Percentiles rank a stretch among this genome's conserved stretches.
phyloP scores from a whole-genome alignment of 495 filamentous ascomycete genomes.

The Lepidopterella palustris region DNA sequence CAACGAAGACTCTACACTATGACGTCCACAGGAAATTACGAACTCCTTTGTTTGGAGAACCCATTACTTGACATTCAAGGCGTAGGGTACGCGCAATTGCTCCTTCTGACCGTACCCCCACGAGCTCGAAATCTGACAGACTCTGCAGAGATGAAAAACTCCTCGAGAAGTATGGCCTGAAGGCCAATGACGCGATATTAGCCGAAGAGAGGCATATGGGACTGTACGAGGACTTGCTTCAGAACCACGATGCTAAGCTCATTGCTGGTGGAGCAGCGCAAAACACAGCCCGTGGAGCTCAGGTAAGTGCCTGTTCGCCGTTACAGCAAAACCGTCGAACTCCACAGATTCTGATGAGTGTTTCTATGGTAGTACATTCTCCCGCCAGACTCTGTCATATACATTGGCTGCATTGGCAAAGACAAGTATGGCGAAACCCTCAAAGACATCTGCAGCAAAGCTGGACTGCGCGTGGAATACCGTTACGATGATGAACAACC shows the following conservation, averaged over 20 bases:
- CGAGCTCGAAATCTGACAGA: neutral
- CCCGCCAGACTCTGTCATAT: slow-evolving; percentile 76
- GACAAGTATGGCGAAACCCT: slow-evolving; percentile 89
- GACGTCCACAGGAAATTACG: slow-evolving; percentile 67
- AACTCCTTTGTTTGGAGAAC: slow-evolving; percentile 89
- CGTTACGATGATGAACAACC: slow-evolving; percentile 71
- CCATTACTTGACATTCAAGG: slow-evolving; percentile 96
- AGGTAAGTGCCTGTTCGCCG: slow-evolving; percentile 40
- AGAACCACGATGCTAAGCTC: slow-evolving; percentile 80
- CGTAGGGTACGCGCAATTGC: slow-evolving; percentile 48
- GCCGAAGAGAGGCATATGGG: slow-evolving; percentile 82
- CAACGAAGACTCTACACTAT: slow-evolving; percentile 40
- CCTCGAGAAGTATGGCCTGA: slow-evolving; percentile 85
- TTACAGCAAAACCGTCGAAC: neutral
- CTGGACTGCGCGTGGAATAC: slow-evolving; percentile 88
- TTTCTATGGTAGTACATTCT: slow-evolving; percentile 70
- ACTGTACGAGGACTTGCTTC: slow-evolving; percentile 87
- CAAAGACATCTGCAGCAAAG: slow-evolving; percentile 67
- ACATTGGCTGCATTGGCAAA: slow-evolving; percentile 84
- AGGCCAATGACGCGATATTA: slow-evolving; percentile 95
- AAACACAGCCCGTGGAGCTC: slow-evolving; percentile 94
- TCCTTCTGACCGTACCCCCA: slow-evolving; percentile 11
- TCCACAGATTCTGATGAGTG: neutral
- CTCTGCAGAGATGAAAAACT: slow-evolving; percentile 60
- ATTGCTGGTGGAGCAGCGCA: slow-evolving; percentile 96